Conservation (phyloP, 257 asterid genomes). For the Solanum chilense region DNA sequence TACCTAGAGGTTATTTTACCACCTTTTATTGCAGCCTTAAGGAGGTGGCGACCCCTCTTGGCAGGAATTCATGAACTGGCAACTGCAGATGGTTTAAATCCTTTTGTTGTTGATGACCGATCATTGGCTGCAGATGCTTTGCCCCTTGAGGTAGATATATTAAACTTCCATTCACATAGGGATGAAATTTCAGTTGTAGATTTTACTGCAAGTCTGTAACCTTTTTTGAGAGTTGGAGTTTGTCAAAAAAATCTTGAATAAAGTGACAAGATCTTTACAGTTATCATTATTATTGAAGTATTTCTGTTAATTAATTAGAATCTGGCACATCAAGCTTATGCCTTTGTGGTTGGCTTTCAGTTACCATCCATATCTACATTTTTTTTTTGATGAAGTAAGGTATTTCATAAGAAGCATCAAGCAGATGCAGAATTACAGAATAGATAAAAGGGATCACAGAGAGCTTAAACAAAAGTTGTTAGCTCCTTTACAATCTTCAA, state of each 20-base stretch:
- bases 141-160: slow-evolving; percentile 69
- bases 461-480: background rate
- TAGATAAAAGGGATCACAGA: background rate
- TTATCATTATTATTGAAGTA: background rate
- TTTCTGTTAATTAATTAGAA: background rate
- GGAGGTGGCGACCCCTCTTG: slow-evolving; percentile 98
- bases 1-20: slow-evolving; percentile 90
- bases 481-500: background rate
- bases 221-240: slow-evolving; percentile 3
- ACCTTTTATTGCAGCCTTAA: slow-evolving; percentile 87
- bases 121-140: slow-evolving; percentile 96
- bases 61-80: slow-evolving; percentile 95
- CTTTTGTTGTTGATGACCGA: slow-evolving; percentile 88
- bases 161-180: background rate
- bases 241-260: background rate
- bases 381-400: background rate
- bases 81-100: slow-evolving; percentile 87
- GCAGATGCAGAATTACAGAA: background rate
- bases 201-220: background rate
- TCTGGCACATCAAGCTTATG: background rate
- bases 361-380: background rate
- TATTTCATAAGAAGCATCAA: background rate
- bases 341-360: background rate
- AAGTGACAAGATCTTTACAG: background rate
- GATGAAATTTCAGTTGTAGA: background rate